Evolutionary conservation across 75 land plant species (phyloP), one percentile per base, ranked within the genome.

Genomic region (Ceratopteris richardii): DNA sequence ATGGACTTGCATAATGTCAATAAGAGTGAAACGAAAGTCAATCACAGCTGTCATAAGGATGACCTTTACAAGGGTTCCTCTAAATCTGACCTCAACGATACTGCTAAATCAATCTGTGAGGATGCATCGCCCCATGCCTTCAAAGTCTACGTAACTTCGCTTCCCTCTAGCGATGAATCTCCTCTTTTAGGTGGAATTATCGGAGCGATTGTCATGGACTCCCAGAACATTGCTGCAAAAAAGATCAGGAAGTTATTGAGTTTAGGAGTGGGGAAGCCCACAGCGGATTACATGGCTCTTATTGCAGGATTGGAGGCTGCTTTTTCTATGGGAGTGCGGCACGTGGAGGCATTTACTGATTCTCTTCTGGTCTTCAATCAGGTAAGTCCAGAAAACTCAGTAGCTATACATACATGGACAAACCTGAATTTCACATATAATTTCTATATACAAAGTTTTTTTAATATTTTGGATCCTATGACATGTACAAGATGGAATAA

Each of bases 301-400:
- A 75, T 76, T 14, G 91, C 80, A 44, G 91, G 80, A 1, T 62
- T 87, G 43, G 61, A 62, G 46, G 67, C 58, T 14, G 82, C 70
- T 0, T 4, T 58, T 5, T 12, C 28, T 9, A 29, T 83, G 57
- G 76, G 76, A 0, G 46, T 83, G 7, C 69, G 63, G 43, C 37
- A 61, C 9, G 43, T 87, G 22, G 12, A 24, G 0, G 70, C 71
- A 17, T 60, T 28, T 48, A 72, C 39, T 9, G 80, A 81, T 31
- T 70, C 61, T 30, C 48, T 21, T 11, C 61, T 59, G 0, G 54
- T 87, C 9, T 69, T 44, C 53, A 67, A 80, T 28, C 76, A 66
- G 71, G 91, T 87, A 33, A n/a, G n/a, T n/a, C n/a, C n/a, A n/a
- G n/a, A n/a, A n/a, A n/a, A n/a, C n/a, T n/a, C n/a, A n/a, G n/a